Base-by-base conservation (phyloP, 2,329 filamentous ascomycete genomes). In the Grosmannia huntii region DNA sequence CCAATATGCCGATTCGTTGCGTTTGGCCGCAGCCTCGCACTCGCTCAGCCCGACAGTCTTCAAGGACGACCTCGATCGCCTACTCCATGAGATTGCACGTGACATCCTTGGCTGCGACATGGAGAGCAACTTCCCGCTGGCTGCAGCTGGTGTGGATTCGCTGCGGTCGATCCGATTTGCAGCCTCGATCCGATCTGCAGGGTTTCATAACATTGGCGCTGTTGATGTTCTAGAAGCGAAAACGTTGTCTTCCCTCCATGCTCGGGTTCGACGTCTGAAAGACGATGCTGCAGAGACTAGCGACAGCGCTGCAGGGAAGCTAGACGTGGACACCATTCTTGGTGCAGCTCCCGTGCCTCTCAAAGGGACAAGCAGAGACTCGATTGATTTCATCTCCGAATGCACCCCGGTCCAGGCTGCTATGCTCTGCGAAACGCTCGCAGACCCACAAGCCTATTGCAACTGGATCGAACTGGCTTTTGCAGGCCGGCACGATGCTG, bases 391-490 rank as follows among this genome's bases (percentile, higher is more conserved):
- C 12, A 57, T 61, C 7, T 10, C 58, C 21, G 77, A 78, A 5
- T 94, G 89, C 67, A 91, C 85, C 4, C 78, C 84, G 16, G 75
- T 94, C 11, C 91, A 96, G 65, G 73, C 79, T 21, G 84, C 89
- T 1, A 95, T 96, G 89, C 75, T 96, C 19, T 76, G 81, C 0
- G 89, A 95, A 71, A 91, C 89, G 0, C 70, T 76, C 3, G 75
- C 73, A 21, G 75, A 84, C 60, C 62, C 75, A 2, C 71, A 70
- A 53, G 77, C 84, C 9, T 96, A 96, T 67, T 87, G 86, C 71
- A 96, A 96, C 64, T 85, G 84, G 74, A 73, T 94, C 12, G 80
- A 87, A 64, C 68, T 95, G 1, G 73, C 80, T n/a, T 71, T 87
- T 12, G 67, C 75, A 0, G 51, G 68, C 0, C 61, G 65, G 0